A percentile compares a stretch with the other conserved stretches of the same genome.
Evolutionary conservation across 345 rosid genomes (phyloP).

Genomic region (Bruguiera parviflora): DNA sequence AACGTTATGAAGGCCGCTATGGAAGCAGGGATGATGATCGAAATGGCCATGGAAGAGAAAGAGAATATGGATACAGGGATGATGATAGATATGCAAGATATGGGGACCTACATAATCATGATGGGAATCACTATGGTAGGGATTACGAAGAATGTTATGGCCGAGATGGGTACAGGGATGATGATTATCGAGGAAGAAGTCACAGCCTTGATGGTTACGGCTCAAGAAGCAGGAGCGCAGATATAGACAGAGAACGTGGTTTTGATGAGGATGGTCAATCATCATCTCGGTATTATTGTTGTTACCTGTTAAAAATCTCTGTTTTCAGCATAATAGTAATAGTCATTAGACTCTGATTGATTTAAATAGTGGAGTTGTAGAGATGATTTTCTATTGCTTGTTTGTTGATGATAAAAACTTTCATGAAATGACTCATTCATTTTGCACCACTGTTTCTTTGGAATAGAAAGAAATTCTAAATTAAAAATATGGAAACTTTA

Average conservation of each 20-base stretch:
- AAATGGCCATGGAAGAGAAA: conserved; percentile 72
- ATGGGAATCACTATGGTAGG: conserved; percentile 63
- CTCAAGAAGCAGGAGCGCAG: conserved; percentile 66
- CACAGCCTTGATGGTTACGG: conserved; percentile 61
- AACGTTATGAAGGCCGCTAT: conserved; percentile 50
- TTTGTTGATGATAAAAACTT: background rate
- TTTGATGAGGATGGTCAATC: conserved; percentile 67
- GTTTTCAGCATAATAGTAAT: background rate
- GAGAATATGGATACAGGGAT: conserved; percentile 74
- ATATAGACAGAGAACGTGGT: conserved; percentile 47
- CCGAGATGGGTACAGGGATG: conserved; percentile 75
- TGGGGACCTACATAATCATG: conserved; percentile 66
- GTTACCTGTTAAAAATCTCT: background rate
- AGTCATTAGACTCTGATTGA: background rate
- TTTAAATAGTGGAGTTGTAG: background rate
- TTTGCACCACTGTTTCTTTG: too few species aligned
- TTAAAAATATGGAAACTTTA: too few species aligned
- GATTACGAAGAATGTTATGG: conserved; percentile 68
- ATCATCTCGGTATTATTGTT: conserved; percentile 49
- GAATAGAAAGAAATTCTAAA: too few species aligned
- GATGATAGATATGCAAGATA: conserved; percentile 76
- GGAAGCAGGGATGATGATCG: conserved; percentile 72
- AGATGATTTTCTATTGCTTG: background rate
- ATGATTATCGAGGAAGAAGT: conserved; percentile 76
- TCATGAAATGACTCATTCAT: too few species aligned